These are phyloP conservation scores for Penicillium bialowiezense DNA, from an alignment of 495 filamentous ascomycete species.

Conservation along the genomic window DNA sequence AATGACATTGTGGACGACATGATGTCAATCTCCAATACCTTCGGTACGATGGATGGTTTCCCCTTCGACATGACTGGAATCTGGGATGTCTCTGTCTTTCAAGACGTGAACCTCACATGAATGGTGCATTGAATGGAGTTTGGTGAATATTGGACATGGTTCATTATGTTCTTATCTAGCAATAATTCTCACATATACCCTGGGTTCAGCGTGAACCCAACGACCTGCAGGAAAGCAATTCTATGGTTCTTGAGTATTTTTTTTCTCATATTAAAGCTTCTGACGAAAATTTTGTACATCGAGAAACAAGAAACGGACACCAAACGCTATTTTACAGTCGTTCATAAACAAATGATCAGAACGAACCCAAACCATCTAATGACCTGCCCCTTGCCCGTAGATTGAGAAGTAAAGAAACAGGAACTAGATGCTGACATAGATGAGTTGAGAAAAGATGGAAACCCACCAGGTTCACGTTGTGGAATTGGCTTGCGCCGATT, in stretches of 20 bases:
- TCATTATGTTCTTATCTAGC: conserved; percentile 1
- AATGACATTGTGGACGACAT: conserved; percentile 52
- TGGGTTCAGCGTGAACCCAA: conserved; percentile 6
- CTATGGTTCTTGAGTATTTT: conserved; percentile 19
- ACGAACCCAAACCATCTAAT: conserved; percentile 29
- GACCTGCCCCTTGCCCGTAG: conserved; percentile 23
- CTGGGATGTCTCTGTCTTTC: conserved; percentile 49
- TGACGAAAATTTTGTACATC: conserved; percentile 40
- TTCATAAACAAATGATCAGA: conserved; percentile 25
- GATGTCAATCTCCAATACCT: conserved; percentile 50
- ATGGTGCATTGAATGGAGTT: neutral
- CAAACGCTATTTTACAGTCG: conserved; percentile 45
- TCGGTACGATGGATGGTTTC: conserved; percentile 50
- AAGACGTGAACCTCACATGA: conserved; percentile 43
- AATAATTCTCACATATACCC: conserved; percentile 22
- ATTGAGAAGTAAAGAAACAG: conserved; percentile 3
- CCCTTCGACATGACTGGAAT: conserved; percentile 52
- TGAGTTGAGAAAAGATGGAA: neutral
- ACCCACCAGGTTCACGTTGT: neutral
- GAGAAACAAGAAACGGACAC: conserved; percentile 27
- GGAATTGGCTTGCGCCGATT: neutral
- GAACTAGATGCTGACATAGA: conserved; percentile 1
- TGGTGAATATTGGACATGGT: neutral
- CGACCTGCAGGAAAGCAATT: conserved; percentile 1
- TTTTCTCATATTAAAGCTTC: conserved; percentile 28